phyloP scores from a whole-genome alignment of 2,329 filamentous ascomycete genomes.

The Neofusicoccum kwambonambiense region DNA sequence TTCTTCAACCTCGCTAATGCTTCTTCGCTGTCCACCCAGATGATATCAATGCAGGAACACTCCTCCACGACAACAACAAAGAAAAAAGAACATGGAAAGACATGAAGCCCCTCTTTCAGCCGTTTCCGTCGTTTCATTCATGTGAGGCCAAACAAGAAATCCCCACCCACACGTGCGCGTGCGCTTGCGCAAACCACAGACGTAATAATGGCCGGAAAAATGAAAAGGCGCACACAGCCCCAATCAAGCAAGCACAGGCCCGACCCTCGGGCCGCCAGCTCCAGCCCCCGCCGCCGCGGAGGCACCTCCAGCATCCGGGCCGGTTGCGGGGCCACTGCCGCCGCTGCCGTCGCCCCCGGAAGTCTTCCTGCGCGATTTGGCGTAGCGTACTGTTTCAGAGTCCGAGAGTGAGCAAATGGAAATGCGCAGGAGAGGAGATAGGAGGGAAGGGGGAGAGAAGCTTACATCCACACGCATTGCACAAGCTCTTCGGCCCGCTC shows the following conservation, averaged over 20 bases:
- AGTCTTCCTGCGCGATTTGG: slow-evolving; percentile 2
- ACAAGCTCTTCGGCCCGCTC: slow-evolving; percentile 3
- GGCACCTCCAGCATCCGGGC: background rate
- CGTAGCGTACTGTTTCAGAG: background rate
- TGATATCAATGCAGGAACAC: too few species aligned
- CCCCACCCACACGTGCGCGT: too few species aligned
- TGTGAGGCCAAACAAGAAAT: too few species aligned
- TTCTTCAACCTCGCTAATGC: too few species aligned
- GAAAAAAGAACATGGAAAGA: background rate
- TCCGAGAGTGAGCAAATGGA: background rate
- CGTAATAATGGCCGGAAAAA: too few species aligned
- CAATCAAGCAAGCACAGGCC: background rate
- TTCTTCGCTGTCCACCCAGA: too few species aligned
- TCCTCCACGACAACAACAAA: background rate
- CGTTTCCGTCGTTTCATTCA: background rate
- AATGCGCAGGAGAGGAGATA: background rate
- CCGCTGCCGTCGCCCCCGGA: background rate
- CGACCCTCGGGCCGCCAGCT: background rate
- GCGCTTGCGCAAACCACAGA: too few species aligned
- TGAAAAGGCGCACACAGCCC: too few species aligned
- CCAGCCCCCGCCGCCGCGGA: background rate
- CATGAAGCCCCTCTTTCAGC: background rate
- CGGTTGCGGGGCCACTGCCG: background rate
- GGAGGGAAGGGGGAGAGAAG: background rate
- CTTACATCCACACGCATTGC: slow-evolving; percentile 17